Base-by-base conservation (phyloP, 768 basidiomycete species). In the Crepidotus variabilis region DNA sequence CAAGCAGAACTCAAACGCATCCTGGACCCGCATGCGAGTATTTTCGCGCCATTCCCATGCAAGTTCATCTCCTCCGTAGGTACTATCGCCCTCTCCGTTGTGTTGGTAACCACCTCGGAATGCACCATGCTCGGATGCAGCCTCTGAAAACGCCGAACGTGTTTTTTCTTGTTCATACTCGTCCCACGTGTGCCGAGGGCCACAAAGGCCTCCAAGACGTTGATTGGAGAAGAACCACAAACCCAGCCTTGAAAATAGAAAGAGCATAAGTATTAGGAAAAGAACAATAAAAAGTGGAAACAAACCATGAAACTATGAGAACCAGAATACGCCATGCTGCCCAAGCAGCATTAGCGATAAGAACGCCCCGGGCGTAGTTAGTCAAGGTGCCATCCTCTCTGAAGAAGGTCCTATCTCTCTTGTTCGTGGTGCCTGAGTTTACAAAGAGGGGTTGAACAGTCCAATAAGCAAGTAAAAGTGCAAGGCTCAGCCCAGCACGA, bases 121-220 rank as follows among this genome's bases (percentile, higher is more conserved):
- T 9, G 66, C 67, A 16, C 61, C 60, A n/a, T 69, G 60, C 33
- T 77, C 74, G 20, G 76, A 76, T 1, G 72, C 72, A 33, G 79
- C 72, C 51, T 84, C 84, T 57, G 73, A 78, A 62, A 82, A 80
- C 21, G 76, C 63, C 3, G 82, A 68, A 43, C 75, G 67, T 2
- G 75, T 74, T 74, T 87, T 87, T 65, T 88, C 86, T 14, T 74
- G 77, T 23, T 85, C 84, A 50, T 87, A 82, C 72, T 93, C 92
- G 66, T 93, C 91, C 92, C 90, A 92, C 60, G 87, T 79, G 63
- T 85, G 83, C 13, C 89, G 83, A 9, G 92, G 92, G 46, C 92
- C 92, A 68, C 90, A 91, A 14, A 93, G 67, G n/a, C 92, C 90
- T 50, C 84, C 91, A 48, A 87, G 88, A 56, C 83, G 82, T 56